These are phyloP conservation scores for Pseudogymnoascus sp. DNA, from an alignment of 2,329 filamentous ascomycete species.

Conservation along the genomic window DNA sequence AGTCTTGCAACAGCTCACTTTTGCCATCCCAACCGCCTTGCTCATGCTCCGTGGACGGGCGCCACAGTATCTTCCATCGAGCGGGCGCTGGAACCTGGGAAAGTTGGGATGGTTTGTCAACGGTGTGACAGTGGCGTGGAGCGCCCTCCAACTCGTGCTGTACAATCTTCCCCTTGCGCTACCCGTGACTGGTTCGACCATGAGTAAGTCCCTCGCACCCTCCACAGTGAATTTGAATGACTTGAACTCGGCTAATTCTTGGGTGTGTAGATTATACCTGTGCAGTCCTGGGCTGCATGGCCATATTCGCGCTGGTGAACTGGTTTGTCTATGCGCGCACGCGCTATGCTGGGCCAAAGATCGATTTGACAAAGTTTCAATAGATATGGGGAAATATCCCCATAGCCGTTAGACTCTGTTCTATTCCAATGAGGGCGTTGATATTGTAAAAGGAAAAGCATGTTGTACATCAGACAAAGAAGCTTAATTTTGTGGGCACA, in stretches of 20 bases:
- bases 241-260: not conserved
- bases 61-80: not conserved
- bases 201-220: not conserved
- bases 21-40: constrained; percentile 43
- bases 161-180: not conserved
- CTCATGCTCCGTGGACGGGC: not conserved
- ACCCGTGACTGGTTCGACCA: not conserved
- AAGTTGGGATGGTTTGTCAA: constrained; percentile 1
- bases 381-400: not conserved
- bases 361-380: not conserved
- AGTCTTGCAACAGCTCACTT: constrained; percentile 62
- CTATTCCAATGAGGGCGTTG: not conserved
- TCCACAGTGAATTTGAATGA: not conserved
- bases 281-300: constrained; percentile 1
- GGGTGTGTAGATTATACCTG: not conserved
- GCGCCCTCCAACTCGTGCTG: constrained; percentile 1
- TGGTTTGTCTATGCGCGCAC: not conserved
- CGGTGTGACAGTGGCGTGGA: not conserved
- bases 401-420: not conserved
- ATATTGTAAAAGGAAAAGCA: not conserved
- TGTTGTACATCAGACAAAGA: constrained; percentile 3
- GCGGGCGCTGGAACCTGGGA: not conserved
- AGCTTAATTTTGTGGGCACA: not conserved
- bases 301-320: not conserved
- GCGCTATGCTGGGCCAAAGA: not conserved